Base-by-base conservation (phyloP, 768 basidiomycete species). In the Termitomyces sp. region DNA sequence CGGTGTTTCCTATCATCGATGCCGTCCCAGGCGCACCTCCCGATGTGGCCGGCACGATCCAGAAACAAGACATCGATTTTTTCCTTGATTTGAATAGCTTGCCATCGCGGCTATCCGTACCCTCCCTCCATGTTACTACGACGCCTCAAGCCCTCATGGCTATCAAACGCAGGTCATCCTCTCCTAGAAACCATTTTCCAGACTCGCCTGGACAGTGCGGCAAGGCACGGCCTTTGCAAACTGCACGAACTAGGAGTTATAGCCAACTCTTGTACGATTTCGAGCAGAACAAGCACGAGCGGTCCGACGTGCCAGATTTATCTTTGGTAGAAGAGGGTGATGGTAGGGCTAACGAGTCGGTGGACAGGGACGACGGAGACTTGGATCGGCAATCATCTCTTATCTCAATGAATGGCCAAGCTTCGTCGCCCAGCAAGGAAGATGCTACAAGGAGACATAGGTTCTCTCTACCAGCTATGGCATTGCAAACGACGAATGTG, bases 381-480 rank as follows among this genome's bases (percentile, higher is more conserved):
- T 40, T 50, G n/a, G 30, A 14, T 19, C 51, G 43, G 15, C 47
- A 44, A 23, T 46, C 46, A 21, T 56, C 56, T 30, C 44, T n/a
- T 37, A 14, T 54, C 8, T 53, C 58, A 30, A 60, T 43, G 14
- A 40, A 59, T 17, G 58, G 56, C 7, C 45, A 55, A 9, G 15
- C 66, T 15, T 67, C 71, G 8, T 68, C 68, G 0, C 68, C 69
- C 49, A 63, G 75, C 57, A 75, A 67, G 62, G 87, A 88, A 65
- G 79, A 87, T 59, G 87, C 86, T 0, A 79, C 78, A 44, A 71
- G 85, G 61, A 68, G 82, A 53, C 55, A 62, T 63, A 79, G 87
- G 40, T 90, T 90, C 63, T 91, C 90, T 49, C 58, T 87, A 50
- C 87, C 89, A 46, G 87, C 87, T n/a, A 75, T 92, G 38, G 88